These are phyloP conservation scores for Leishmania lainsoni DNA, from an alignment of 208 protist species.

Conservation along the genomic window DNA sequence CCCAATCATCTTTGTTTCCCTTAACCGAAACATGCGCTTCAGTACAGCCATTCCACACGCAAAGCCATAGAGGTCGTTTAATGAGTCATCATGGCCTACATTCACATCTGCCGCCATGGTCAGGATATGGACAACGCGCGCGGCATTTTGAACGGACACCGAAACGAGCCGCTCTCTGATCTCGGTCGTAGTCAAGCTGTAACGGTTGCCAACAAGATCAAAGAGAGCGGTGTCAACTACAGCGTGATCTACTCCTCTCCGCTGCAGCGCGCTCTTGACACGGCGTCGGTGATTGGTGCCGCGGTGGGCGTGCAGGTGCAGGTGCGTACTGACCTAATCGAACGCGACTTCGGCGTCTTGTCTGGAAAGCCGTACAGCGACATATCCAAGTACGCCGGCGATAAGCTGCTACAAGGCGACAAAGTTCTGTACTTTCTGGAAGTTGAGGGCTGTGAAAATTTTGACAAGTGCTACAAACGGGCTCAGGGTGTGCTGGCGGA, in stretches of 20 bases:
- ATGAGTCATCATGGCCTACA: constrained; percentile 41
- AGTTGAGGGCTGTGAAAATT: constrained; percentile 72
- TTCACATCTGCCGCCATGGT: constrained; percentile 88
- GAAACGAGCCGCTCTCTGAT: constrained; percentile 74
- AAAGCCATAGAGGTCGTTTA: no score
- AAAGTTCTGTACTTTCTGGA: constrained; percentile 86
- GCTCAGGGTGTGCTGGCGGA: constrained; percentile 61
- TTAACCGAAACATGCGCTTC: not conserved
- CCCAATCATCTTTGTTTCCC: not conserved
- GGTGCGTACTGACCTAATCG: constrained; percentile 65
- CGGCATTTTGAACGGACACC: constrained; percentile 86
- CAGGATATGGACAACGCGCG: constrained; percentile 88
- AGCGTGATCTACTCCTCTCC: constrained; percentile 79
- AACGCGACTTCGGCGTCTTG: constrained; percentile 89
- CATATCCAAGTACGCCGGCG: constrained; percentile 67
- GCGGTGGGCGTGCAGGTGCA: constrained; percentile 47
- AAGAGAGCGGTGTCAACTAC: constrained; percentile 42
- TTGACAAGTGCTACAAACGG: constrained; percentile 74
- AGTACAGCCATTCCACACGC: not conserved
- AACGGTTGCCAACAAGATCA: constrained; percentile 56
- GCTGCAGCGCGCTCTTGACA: constrained; percentile 70
- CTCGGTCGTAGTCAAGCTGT: constrained; percentile 73
- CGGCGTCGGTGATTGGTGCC: constrained; percentile 59
- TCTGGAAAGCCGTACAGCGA: constrained; percentile 74
- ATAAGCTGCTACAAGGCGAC: constrained; percentile 78